Conservation (phyloP, 2,329 filamentous ascomycete species). For the Botrytis sinoallii region DNA sequence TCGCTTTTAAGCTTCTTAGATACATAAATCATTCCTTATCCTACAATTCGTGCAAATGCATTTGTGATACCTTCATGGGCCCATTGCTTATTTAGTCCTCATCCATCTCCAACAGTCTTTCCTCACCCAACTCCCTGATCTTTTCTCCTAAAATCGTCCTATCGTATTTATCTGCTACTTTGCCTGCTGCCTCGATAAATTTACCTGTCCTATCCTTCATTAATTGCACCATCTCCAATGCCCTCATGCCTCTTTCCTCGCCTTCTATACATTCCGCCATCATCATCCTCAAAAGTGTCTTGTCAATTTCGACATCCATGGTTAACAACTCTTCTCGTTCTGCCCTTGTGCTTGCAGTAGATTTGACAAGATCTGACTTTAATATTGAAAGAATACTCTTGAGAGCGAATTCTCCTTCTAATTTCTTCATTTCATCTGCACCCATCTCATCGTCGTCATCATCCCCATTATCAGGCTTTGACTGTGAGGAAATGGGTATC, state of each 20-base stretch:
- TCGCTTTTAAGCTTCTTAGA: background rate
- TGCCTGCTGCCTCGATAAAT: conserved; percentile 88
- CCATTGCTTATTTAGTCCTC: conserved; percentile 30
- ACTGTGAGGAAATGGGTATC: conserved; percentile 67
- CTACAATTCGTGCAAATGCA: conserved; percentile 5
- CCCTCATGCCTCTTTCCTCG: conserved; percentile 92
- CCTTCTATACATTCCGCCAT: conserved; percentile 87
- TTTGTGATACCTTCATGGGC: conserved; percentile 6
- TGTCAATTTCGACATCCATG: conserved; percentile 83
- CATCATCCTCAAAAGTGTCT: conserved; percentile 82
- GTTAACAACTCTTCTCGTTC: conserved; percentile 66
- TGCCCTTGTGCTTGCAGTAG: conserved; percentile 60
- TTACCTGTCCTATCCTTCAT: conserved; percentile 81
- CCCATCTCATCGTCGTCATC: conserved; percentile 40
- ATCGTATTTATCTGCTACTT: conserved; percentile 84
- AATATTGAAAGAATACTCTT: conserved; percentile 69
- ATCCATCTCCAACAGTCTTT: conserved; percentile 32
- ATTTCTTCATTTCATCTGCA: conserved; percentile 54
- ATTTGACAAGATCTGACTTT: conserved; percentile 68
- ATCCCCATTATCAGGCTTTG: conserved; percentile 39
- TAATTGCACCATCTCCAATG: conserved; percentile 82
- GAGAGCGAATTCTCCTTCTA: conserved; percentile 82
- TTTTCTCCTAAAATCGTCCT: conserved; percentile 79
- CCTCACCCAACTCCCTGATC: conserved; percentile 81
- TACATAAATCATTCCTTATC: background rate